Evolutionary conservation across 1,284 basidiomycete genomes (phyloP), one percentile per base, ranked within the genome.

Genomic region (Neolentinus lepideus): DNA sequence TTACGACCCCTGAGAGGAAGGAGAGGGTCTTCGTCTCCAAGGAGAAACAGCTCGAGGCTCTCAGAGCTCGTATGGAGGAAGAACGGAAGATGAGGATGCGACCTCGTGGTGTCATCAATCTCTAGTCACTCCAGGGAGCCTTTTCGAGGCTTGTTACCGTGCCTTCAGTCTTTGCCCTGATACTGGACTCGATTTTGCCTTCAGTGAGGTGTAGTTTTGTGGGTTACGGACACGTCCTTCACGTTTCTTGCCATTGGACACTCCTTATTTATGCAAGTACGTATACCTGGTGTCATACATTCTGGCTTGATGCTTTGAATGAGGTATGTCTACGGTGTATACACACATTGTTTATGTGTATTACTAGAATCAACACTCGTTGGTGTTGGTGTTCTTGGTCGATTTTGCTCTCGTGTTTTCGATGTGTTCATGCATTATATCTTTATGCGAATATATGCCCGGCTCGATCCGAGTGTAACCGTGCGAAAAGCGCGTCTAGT

Each of bases 291-390:
- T 21, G 38, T 16, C 38, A 3, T 16, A 16, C 16, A 43, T 43
- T 6, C 38, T 31, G 47, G 47, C 47, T 50, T 50, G 47, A 50
- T 12, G 47, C 47, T 29, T 26, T 50, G 24, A n/a, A 22, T 22
- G 29, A n/a, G 38, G 38, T 43, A 43, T 43, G 38, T 43, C 38
- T 21, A 43, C 38, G 19, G 38, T 35, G 33, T n/a, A 12, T 43
- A 43, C n/a, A 43, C n/a, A 50, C 47, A 25, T 50, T 50, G 47
- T 29, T 50, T 50, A 29, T 50, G 8, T 50, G 47, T 50, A 50
- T 50, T 50, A 4, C 21, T 50, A 50, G 47, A 43, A 43, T 16
- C 38, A 43, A 43, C 38, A 43, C 38, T 21, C n/a, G 38, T 43
- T 43, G 38, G 16, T 43, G 16, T 43, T 16, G 6, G 38, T 16